Evolutionary conservation across 2,329 filamentous ascomycete species (phyloP).

Genomic region (Penicillium sp.): DNA sequence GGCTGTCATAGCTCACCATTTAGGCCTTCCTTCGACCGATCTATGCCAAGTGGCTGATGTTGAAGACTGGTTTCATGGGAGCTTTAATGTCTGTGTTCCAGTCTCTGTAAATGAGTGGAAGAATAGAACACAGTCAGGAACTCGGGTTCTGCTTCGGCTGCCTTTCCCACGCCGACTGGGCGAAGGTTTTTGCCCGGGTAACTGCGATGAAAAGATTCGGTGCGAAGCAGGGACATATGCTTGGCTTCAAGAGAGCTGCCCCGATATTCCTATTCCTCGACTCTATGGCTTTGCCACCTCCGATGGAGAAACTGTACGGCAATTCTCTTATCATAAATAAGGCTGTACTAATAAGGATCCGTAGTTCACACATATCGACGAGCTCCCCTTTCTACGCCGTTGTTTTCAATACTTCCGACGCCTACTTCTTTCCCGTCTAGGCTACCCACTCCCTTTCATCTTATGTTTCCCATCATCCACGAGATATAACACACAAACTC

Average conservation of each 20-base stretch:
- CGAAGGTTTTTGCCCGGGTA: slow-evolving; percentile 37
- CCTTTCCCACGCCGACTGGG: slow-evolving; percentile 33
- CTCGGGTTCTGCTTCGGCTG: slow-evolving; percentile 20
- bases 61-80: slow-evolving; percentile 18
- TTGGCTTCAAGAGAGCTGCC: slow-evolving; percentile 34
- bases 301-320: slow-evolving; percentile 9
- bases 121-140: slow-evolving; percentile 12
- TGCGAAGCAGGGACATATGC: slow-evolving; percentile 42
- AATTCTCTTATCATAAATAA: too few relatives aligned
- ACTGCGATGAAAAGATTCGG: slow-evolving; percentile 41
- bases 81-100: slow-evolving; percentile 26
- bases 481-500: too few relatives aligned
- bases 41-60: slow-evolving; percentile 13
- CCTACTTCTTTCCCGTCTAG: background rate
- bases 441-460: slow-evolving; percentile 3
- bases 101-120: slow-evolving; percentile 7
- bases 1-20: slow-evolving; percentile 26
- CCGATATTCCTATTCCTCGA: slow-evolving; percentile 9
- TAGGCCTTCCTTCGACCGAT: slow-evolving; percentile 15
- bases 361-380: too few relatives aligned
- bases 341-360: too few relatives aligned
- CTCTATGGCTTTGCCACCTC: slow-evolving; percentile 14
- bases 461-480: background rate
- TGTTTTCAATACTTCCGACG: background rate
- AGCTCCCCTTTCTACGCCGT: background rate